Base-by-base conservation (phyloP, 2,329 filamentous ascomycete genomes). In the Colletotrichum sp. region DNA sequence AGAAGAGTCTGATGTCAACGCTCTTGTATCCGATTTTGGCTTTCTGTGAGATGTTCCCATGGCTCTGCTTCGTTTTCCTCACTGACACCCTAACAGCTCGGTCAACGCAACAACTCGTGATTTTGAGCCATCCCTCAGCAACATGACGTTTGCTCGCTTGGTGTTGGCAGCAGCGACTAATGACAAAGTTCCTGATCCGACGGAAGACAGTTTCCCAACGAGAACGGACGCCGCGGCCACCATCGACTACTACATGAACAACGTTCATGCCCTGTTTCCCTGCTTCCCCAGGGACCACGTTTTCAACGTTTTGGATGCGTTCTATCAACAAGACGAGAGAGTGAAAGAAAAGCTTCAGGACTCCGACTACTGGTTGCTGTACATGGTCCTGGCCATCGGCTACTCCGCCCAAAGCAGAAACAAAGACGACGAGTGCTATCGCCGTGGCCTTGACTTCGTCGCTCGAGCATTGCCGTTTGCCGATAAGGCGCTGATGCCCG, bases 91-190 rank as follows among this genome's bases (percentile, higher is more conserved):
- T 43, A 65, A 18, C 80, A 97, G 95, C 71, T 95, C 96, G 7
- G 95, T 99, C 81, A 98, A 98, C 86, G 96, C 97, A 32, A 98
- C 96, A 0, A 96, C 96, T 2, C 91, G 96, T 81, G 97, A 98
- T 84, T 98, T 98, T 81, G 95, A 98, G 83, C 94, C 95, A 10
- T 95, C 96, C 74, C 93, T 94, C 34, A 94, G 92, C 76, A 95
- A 95, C 80, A 97, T 98, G 91, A 98, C 96, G 1, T 98, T 98
- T 88, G 95, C 96, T 30, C 93, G 95, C 43, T 89, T 98, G 25
- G 94, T 98, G 28, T 87, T 98, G 32, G 95, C 95, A n/a, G 94
- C 96, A 8, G 93, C 95, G 48, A 91, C 91, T 12, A 95, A 95
- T 79, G 93, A 96, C 80, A 87, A 91, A 9, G 85, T 97, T 27